Conservation (phyloP, 495 filamentous ascomycete species). For the Schizothecium vesticola region DNA sequence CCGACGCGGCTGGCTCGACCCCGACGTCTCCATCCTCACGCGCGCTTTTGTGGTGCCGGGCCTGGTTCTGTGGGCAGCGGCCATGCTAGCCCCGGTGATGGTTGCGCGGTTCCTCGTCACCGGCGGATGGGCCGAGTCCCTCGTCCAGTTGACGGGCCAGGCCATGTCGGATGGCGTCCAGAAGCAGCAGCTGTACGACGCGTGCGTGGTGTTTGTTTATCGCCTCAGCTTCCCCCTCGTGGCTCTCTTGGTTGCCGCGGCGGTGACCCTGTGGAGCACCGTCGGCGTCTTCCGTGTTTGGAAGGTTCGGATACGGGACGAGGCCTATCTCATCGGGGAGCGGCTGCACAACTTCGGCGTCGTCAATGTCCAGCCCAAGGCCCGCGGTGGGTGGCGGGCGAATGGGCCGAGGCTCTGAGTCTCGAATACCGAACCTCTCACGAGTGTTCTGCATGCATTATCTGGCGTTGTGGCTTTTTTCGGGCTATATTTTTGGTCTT, state of each 20-base stretch:
- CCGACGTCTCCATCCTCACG: slow-evolving; percentile 72
- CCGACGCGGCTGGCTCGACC: slow-evolving; percentile 73
- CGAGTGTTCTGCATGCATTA: neutral
- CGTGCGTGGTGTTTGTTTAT: slow-evolving; percentile 54
- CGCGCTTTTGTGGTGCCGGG: slow-evolving; percentile 76
- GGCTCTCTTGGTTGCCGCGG: slow-evolving; percentile 38
- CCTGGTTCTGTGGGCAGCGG: slow-evolving; percentile 48
- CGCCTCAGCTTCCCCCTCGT: slow-evolving; percentile 67
- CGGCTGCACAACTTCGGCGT: slow-evolving; percentile 88
- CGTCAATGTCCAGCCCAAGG: slow-evolving; percentile 23
- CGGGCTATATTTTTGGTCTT: neutral
- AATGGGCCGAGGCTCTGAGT: slow-evolving; percentile 24
- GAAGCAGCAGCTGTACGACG: slow-evolving; percentile 34
- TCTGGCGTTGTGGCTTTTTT: neutral
- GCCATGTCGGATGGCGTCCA: slow-evolving; percentile 20
- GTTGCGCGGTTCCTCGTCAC: slow-evolving; percentile 30
- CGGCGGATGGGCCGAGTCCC: slow-evolving; percentile 22
- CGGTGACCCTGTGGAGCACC: slow-evolving; percentile 39
- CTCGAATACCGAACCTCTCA: neutral
- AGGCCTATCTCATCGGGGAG: slow-evolving; percentile 95
- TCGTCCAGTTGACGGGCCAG: slow-evolving; percentile 2
- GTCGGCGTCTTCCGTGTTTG: slow-evolving; percentile 66
- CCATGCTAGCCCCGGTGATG: slow-evolving; percentile 53
- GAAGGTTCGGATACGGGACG: slow-evolving; percentile 80
- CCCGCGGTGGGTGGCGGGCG: slow-evolving; percentile 28